phyloP scores from a whole-genome alignment of 306 rosid genomes.

The Abrus pulchellus region DNA sequence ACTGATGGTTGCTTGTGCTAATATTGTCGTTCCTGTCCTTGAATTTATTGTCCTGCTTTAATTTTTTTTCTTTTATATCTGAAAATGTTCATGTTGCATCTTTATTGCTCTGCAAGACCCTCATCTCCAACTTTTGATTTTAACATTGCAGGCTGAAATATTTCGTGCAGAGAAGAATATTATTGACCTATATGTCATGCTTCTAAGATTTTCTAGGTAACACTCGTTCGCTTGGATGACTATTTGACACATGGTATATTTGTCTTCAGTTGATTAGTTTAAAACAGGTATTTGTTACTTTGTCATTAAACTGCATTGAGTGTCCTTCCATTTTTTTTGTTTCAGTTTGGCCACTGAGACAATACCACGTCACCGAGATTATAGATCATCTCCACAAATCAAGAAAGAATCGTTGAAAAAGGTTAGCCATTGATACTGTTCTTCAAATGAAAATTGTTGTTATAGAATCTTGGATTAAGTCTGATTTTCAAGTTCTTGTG shows the following conservation, averaged over 20 bases:
- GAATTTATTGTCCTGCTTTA: conserved; percentile 40
- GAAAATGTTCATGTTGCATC: conserved; percentile 14
- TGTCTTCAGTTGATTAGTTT: conserved; percentile 32
- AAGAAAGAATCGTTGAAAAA: conserved; percentile 69
- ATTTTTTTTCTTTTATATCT: conserved; percentile 4
- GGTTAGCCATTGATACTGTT: conserved; percentile 56
- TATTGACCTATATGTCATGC: conserved; percentile 91
- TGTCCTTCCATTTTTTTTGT: conserved; percentile 45
- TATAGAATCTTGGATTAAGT: conserved; percentile 9
- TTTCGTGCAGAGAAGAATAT: conserved; percentile 89
- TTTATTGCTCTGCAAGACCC: conserved; percentile 25
- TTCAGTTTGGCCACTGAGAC: conserved; percentile 88
- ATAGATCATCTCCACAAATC: conserved; percentile 64
- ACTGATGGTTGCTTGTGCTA: conserved; percentile 29
- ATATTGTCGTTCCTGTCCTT: conserved; percentile 8
- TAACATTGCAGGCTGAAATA: conserved; percentile 82
- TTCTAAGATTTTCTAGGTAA: conserved; percentile 94
- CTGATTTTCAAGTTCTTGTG: conserved; percentile 47
- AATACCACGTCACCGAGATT: conserved; percentile 83
- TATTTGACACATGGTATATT: conserved; percentile 11
- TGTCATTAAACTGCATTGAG: conserved; percentile 34
- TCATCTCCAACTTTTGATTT: conserved; percentile 34
- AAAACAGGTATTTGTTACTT: conserved; percentile 32
- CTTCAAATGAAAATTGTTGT: neutral
- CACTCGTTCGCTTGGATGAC: neutral